Conservation (phyloP, 106 monocot species). For the Alisma plantagoaquatica region DNA sequence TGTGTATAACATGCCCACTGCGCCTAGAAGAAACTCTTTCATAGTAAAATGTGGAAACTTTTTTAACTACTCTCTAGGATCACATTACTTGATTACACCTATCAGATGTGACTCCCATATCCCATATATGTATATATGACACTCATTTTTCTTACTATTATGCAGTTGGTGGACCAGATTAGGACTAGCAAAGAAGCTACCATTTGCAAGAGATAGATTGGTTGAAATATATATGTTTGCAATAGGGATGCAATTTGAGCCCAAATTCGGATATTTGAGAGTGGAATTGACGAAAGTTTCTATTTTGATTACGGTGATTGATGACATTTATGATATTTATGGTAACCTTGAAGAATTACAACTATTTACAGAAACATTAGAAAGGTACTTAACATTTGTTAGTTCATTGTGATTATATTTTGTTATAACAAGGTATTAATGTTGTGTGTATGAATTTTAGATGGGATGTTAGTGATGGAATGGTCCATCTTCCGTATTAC, state of each 20-base stretch:
- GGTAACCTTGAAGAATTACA: neutral
- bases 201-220: neutral
- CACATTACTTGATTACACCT: too few relatives aligned
- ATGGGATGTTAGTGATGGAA: too few relatives aligned
- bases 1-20: too few relatives aligned
- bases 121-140: too few relatives aligned
- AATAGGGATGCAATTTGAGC: neutral
- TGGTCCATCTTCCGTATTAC: neutral
- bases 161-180: neutral
- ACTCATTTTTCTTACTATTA: neutral
- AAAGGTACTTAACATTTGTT: neutral
- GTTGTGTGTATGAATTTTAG: too few relatives aligned
- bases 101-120: too few relatives aligned
- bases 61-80: too few relatives aligned
- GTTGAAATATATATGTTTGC: neutral
- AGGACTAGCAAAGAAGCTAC: neutral
- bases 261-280: neutral
- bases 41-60: too few relatives aligned
- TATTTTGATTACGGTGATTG: neutral
- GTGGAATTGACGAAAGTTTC: neutral
- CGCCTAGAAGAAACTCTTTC: too few relatives aligned
- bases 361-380: neutral
- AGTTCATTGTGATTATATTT: neutral
- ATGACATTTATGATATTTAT: slow-evolving; percentile 4
- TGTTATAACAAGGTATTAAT: too few relatives aligned